These are phyloP conservation scores for Raddia guianensis DNA, from an alignment of 176 grass and related monocot species.

Conservation along the genomic window DNA sequence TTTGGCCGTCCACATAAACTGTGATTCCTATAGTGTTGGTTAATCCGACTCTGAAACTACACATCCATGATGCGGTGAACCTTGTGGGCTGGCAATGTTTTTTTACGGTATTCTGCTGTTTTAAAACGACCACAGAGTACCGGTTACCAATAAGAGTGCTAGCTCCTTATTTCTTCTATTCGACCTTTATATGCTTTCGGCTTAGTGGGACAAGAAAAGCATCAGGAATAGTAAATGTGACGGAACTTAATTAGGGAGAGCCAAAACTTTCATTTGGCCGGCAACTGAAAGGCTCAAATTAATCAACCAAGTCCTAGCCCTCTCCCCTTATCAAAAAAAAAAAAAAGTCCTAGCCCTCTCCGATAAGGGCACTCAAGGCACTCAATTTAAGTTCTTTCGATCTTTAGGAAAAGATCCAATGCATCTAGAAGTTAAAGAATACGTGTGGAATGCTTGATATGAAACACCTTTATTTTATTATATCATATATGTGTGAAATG, in stretches of 20 bases:
- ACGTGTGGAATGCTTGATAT: too few relatives aligned
- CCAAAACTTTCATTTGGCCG: neutral
- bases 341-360: too few relatives aligned
- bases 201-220: slow-evolving; percentile 1
- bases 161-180: neutral
- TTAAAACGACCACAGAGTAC: neutral
- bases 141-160: neutral
- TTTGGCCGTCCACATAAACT: too few relatives aligned
- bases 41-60: neutral
- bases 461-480: too few relatives aligned
- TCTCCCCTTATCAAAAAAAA: too few relatives aligned
- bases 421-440: neutral
- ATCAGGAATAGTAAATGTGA: neutral
- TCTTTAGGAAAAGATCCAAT: neutral
- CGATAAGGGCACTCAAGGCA: neutral
- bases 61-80: neutral
- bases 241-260: neutral
- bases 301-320: neutral
- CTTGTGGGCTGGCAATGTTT: neutral
- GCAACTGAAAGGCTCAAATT: neutral
- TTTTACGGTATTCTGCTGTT: neutral
- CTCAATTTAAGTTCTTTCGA: neutral
- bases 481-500: too few relatives aligned
- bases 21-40: neutral
- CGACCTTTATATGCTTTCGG: neutral